Base-by-base conservation (phyloP, 106 monocot species). In the Dendrobium catenatum region DNA sequence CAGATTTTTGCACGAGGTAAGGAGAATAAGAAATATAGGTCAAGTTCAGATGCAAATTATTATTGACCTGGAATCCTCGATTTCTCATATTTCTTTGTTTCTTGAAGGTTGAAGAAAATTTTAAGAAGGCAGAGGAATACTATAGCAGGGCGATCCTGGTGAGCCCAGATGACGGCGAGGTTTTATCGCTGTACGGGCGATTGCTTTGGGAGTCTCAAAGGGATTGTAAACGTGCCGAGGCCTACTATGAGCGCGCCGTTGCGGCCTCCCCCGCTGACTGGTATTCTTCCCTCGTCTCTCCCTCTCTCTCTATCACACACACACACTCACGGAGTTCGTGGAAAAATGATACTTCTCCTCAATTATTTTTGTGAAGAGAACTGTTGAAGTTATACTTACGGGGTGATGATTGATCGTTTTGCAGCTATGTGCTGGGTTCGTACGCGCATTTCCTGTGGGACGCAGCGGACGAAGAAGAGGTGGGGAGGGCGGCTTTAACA, bases 1-100 rank as follows among this genome's bases (percentile, higher is more conserved):
- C 67, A 78, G 68, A 58, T 95, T 87, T 80, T 86, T 95, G 76
- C 89, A 95, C 56, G 92, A 95, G 84, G 94, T 89, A 18, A 58
- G 58, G n/a, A 58, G 18, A 84, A 55, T 29, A 8, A 1, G 37
- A 41, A 73, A 73, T 41, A 18, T 41, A 73, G 16, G 10, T 7
- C 19, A 54, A 29, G 10, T 66, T 37, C 9, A 0, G 9, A 46
- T 46, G 46, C 46, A 8, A 46, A 46, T 7, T 46, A 46, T 46
- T 9, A 46, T 46, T 9, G 46, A 46, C 6, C 13, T 44, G 20
- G 13, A 43, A 41, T 13, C 3, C 40, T 46, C 8, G 31, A 58
- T 9, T 58, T 58, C 6, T 20, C 3, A 55, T 9, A 1, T 64
- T 20, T 64, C 6, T 61, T 46, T 33, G n/a, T 16, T 51, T 18